A percentile compares a stretch with the other conserved stretches of the same genome.
Conservation (phyloP, 2,329 filamentous ascomycete species). For the Beauveria sp. region DNA sequence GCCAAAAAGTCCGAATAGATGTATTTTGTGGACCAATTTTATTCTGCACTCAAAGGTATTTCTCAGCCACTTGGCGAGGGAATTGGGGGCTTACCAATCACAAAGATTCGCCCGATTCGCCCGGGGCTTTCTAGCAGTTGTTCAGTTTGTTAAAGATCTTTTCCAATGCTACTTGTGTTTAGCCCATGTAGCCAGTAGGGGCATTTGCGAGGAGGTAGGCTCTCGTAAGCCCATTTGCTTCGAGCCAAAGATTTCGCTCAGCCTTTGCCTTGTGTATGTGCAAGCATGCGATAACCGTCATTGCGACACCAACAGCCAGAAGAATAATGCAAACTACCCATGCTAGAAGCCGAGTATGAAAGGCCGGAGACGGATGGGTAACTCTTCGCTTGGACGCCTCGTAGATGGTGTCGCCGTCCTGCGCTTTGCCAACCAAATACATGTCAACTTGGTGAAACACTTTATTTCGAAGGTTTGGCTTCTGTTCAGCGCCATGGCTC, state of each 20-base stretch:
- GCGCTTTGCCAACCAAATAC: not conserved
- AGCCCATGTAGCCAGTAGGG: not conserved
- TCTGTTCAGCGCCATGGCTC: not conserved
- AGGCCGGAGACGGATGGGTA: not conserved
- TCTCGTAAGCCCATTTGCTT: slow-evolving; percentile 24
- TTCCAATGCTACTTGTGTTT: not conserved
- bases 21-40: not conserved
- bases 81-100: too few species aligned
- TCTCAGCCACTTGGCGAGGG: not conserved
- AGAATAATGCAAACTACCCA: not conserved
- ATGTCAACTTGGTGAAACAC: too few species aligned
- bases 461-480: too few species aligned
- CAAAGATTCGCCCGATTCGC: too few species aligned
- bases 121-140: not conserved
- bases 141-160: too few species aligned
- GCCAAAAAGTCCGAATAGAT: too few species aligned
- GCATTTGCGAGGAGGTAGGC: slow-evolving; percentile 19
- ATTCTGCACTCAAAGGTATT: not conserved
- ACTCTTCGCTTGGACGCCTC: not conserved
- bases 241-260: slow-evolving; percentile 12
- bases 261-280: too few species aligned
- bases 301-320: not conserved
- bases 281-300: not conserved
- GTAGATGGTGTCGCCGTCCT: not conserved
- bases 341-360: not conserved